Evolutionary conservation across 2,329 filamentous ascomycete species (phyloP).

Genomic region (Fusarium acutatum): DNA sequence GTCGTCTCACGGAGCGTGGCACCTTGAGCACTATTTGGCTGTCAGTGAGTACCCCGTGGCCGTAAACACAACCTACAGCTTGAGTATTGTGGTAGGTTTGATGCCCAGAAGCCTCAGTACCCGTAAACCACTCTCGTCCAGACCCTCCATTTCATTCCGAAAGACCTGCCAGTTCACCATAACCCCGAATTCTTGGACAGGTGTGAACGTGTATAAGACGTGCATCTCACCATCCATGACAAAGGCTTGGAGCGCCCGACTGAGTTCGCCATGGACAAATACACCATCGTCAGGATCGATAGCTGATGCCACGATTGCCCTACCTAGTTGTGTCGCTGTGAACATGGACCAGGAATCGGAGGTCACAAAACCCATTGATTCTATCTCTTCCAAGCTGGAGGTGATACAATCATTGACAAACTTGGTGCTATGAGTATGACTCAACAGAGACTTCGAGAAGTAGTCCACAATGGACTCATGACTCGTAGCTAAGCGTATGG

Average conservation of each 20-base stretch:
- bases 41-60: conserved; percentile 19
- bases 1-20: conserved; percentile 70
- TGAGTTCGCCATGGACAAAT: conserved; percentile 75
- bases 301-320: conserved; percentile 75
- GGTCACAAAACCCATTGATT: conserved; percentile 63
- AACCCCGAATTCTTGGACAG: conserved; percentile 66
- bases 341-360: conserved; percentile 61
- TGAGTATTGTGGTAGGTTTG: conserved; percentile 72
- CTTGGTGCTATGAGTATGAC: conserved; percentile 60
- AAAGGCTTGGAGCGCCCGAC: conserved; percentile 73
- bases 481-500: conserved; percentile 72
- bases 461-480: conserved; percentile 73
- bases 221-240: conserved; percentile 86
- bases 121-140: conserved; percentile 76
- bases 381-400: conserved; percentile 67
- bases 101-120: conserved; percentile 75
- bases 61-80: conserved; percentile 59
- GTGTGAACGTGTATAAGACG: conserved; percentile 79
- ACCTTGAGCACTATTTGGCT: conserved; percentile 67
- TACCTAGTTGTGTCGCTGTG: conserved; percentile 70
- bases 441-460: conserved; percentile 72
- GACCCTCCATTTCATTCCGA: conserved; percentile 72
- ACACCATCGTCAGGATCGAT: conserved; percentile 79
- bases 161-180: conserved; percentile 78
- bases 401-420: conserved; percentile 63